phyloP scores from a whole-genome alignment of 371 early-diverging fungal genomes.

The Dichotomocladium elegans region DNA sequence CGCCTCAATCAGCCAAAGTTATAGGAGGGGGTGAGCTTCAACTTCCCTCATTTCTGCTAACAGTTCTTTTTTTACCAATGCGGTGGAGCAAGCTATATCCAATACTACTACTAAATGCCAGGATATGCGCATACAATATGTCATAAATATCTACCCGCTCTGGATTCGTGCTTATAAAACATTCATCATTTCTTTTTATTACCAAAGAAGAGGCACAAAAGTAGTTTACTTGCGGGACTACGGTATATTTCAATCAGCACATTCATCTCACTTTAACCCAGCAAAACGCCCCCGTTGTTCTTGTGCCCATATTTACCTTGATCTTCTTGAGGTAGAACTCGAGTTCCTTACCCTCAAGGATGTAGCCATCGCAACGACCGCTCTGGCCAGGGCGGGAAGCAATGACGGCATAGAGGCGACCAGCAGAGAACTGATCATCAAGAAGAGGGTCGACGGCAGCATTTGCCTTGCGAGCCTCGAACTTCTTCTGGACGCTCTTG shows the following conservation, averaged over 20 bases:
- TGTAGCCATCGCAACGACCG: conserved; percentile 98
- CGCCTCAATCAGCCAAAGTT: too few species aligned
- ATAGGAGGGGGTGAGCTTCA: too few species aligned
- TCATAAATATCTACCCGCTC: too few species aligned
- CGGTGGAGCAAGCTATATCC: too few species aligned
- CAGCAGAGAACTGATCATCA: conserved; percentile 94
- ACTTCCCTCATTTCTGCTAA: too few species aligned
- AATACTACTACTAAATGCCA: too few species aligned
- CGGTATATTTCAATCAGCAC: neutral
- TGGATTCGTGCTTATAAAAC: too few species aligned
- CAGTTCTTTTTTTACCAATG: too few species aligned
- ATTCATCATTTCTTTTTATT: too few species aligned
- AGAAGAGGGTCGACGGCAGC: conserved; percentile 86
- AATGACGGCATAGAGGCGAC: conserved; percentile 94
- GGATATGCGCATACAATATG: too few species aligned
- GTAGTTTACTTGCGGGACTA: conserved; percentile 15
- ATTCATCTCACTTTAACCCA: neutral
- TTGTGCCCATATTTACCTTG: too few species aligned
- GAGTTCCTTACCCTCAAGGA: conserved; percentile 99
- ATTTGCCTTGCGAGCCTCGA: conserved; percentile 76
- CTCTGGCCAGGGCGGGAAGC: conserved; percentile 99
- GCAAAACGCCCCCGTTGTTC: conserved; percentile 3
- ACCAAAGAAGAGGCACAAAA: too few species aligned
- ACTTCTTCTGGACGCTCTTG: conserved; percentile 87
- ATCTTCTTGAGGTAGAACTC: conserved; percentile 95